Conservation (phyloP, 1,139 yeast genomes). For the Nematodospora anomalae region DNA sequence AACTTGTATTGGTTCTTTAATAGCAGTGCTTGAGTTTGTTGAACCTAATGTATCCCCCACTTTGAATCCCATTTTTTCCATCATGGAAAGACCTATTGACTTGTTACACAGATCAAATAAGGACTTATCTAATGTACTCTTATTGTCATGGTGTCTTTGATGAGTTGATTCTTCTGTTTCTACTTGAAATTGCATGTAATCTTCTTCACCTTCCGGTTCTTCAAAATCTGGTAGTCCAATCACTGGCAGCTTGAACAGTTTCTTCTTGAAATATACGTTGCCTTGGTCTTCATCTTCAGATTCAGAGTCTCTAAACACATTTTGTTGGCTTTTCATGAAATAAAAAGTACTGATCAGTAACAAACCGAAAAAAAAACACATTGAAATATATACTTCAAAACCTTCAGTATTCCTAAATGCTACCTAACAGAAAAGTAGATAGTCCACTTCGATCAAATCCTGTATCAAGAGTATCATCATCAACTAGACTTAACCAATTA, state of each 20-base stretch:
- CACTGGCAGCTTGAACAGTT: conserved; percentile 10
- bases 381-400: background rate
- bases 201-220: conserved; percentile 3
- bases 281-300: conserved; percentile 5
- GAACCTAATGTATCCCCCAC: conserved; percentile 46
- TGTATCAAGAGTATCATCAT: conserved; percentile 36
- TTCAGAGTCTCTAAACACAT: conserved; percentile 9
- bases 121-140: conserved; percentile 11
- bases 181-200: conserved; percentile 6
- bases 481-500: conserved; percentile 31
- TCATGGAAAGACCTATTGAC: conserved; percentile 50
- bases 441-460: conserved; percentile 28
- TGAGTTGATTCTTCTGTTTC: background rate
- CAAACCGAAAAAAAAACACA: background rate
- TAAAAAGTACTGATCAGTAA: background rate
- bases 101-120: conserved; percentile 10
- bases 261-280: conserved; percentile 5
- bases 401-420: conserved; percentile 11
- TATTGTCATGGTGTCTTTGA: background rate
- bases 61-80: conserved; percentile 58
- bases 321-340: conserved; percentile 3
- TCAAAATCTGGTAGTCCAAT: background rate
- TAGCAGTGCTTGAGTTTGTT: conserved; percentile 17
- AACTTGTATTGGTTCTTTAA: conserved; percentile 20
- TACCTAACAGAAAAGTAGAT: conserved; percentile 21